phyloP scores from a whole-genome alignment of 305 asterid genomes.

The Rubia tinctorum region DNA sequence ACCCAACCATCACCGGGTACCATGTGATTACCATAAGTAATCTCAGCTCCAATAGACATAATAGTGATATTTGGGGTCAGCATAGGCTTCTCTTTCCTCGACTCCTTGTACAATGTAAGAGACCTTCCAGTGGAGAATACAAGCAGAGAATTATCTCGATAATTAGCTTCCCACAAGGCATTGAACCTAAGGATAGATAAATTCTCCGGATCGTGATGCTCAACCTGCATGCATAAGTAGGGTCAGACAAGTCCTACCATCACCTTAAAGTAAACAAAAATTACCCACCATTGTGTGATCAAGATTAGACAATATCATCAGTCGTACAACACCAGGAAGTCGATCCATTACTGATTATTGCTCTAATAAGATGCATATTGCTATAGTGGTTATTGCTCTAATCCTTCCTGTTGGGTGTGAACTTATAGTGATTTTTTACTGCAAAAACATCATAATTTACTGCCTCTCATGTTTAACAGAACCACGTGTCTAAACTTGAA shows the following conservation, averaged over 20 bases:
- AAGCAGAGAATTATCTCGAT: conserved; percentile 74
- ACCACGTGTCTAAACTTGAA: too few species aligned
- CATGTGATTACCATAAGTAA: conserved; percentile 94
- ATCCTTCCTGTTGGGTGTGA: too few species aligned
- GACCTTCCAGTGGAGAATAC: conserved; percentile 99
- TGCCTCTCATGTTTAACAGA: too few species aligned
- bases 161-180: conserved; percentile 93
- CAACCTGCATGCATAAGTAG: conserved; percentile 57
- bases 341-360: conserved; percentile 78
- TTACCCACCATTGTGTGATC: conserved; percentile 89
- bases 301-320: conserved; percentile 97
- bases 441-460: too few species aligned
- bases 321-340: conserved; percentile 58
- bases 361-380: too few species aligned
- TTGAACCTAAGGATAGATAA: conserved; percentile 86
- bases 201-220: conserved; percentile 79
- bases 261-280: conserved; percentile 6
- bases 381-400: too few species aligned
- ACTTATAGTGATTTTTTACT: too few species aligned
- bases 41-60: conserved; percentile 96
- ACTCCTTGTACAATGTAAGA: conserved; percentile 79
- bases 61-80: conserved; percentile 92
- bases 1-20: conserved; percentile 94
- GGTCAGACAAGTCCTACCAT: conserved; percentile 17
- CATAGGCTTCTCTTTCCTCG: conserved; percentile 98